These are phyloP conservation scores for Diospyros lotus DNA, from an alignment of 148 eudicot species.

Conservation along the genomic window DNA sequence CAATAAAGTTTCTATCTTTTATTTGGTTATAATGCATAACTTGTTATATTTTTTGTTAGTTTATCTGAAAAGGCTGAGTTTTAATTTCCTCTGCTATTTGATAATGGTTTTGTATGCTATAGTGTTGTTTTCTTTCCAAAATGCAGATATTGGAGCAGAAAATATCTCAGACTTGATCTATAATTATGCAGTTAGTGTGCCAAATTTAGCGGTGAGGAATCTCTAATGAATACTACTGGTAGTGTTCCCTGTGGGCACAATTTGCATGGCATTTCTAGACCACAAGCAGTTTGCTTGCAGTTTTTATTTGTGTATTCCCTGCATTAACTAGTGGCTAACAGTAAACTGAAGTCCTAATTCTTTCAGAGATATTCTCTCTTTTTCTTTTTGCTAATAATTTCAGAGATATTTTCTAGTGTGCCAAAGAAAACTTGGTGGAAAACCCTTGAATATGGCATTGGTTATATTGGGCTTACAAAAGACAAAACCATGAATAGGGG, in stretches of 20 bases:
- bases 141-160: conserved; percentile 52
- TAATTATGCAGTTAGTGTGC: conserved; percentile 53
- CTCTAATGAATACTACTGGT: conserved; percentile 54
- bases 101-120: background rate
- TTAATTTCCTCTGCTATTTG: background rate
- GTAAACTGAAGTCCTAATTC: background rate
- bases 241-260: conserved; percentile 34
- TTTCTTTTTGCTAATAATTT: background rate
- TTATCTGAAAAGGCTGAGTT: background rate
- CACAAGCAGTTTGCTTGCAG: conserved; percentile 11
- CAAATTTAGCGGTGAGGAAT: conserved; percentile 77
- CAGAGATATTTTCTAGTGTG: too few species aligned
- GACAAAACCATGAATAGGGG: too few species aligned
- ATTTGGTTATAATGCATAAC: background rate
- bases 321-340: too few species aligned
- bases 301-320: background rate
- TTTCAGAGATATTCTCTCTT: background rate
- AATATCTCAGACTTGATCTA: conserved; percentile 55
- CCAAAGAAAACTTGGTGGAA: too few species aligned
- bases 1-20: background rate
- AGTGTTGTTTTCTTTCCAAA: conserved; percentile 9
- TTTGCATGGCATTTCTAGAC: conserved; percentile 14
- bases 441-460: too few species aligned
- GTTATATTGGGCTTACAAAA: too few species aligned
- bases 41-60: too few species aligned